Evolutionary conservation across 1,139 yeast genomes (phyloP).

Genomic region (Candida sanyaensis): DNA sequence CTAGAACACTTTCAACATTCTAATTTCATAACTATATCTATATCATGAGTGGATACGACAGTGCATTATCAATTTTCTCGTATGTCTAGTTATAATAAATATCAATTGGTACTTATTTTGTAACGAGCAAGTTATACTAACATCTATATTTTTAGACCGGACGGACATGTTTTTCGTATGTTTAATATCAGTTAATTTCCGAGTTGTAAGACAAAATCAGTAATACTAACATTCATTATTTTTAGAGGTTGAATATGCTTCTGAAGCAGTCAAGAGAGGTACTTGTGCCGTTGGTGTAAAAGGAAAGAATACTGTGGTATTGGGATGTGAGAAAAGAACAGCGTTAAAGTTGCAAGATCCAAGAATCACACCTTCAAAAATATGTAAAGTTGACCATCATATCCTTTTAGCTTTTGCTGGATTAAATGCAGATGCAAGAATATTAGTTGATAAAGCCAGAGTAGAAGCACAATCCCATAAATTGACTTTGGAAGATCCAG

Average conservation of each 20-base stretch:
- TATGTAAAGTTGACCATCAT: slow-evolving; percentile 89
- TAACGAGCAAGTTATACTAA: slow-evolving; percentile 17
- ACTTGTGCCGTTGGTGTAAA: slow-evolving; percentile 98
- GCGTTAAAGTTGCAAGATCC: slow-evolving; percentile 95
- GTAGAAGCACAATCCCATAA: slow-evolving; percentile 97
- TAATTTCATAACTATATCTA: slow-evolving; percentile 3
- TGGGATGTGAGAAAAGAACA: slow-evolving; percentile 96
- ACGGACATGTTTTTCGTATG: slow-evolving; percentile 95
- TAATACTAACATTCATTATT: slow-evolving; percentile 20
- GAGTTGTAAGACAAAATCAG: not conserved
- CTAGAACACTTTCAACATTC: not conserved
- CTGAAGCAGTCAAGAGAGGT: slow-evolving; percentile 97
- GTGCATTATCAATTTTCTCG: slow-evolving; percentile 98
- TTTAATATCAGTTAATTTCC: slow-evolving; percentile 13
- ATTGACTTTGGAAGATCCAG: slow-evolving; percentile 92
- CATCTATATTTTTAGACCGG: slow-evolving; percentile 63
- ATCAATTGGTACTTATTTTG: no score
- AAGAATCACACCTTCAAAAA: slow-evolving; percentile 91
- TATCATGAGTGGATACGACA: slow-evolving; percentile 94
- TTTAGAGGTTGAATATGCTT: slow-evolving; percentile 90
- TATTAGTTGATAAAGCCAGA: slow-evolving; percentile 91
- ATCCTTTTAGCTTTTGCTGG: slow-evolving; percentile 96
- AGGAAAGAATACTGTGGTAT: slow-evolving; percentile 83
- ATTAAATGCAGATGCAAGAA: slow-evolving; percentile 95
- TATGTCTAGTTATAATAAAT: slow-evolving; percentile 38